Evolutionary conservation across 2,329 filamentous ascomycete genomes (phyloP).

Genomic region (Hypoxylon sp.): DNA sequence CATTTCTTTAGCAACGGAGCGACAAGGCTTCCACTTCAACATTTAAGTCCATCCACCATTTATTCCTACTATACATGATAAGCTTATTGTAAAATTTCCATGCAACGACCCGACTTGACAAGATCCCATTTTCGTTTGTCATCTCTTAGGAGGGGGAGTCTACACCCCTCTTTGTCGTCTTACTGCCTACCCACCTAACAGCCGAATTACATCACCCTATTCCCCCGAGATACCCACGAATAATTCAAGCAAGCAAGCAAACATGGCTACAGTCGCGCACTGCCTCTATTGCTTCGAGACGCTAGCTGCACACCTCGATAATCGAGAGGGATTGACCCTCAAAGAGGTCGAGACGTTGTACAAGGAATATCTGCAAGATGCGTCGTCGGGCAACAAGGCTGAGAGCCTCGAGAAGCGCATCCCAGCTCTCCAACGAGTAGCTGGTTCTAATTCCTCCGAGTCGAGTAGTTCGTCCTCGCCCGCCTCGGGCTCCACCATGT

Average conservation of each 20-base stretch:
- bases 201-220: not conserved
- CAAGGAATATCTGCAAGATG: conserved; percentile 57
- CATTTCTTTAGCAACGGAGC: not conserved
- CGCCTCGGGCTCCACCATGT: conserved; percentile 54
- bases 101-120: conserved; percentile 4
- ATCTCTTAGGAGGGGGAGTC: conserved; percentile 5
- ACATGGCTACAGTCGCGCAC: conserved; percentile 87
- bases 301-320: conserved; percentile 81
- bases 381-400: conserved; percentile 36
- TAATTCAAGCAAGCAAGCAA: conserved; percentile 21
- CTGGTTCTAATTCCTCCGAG: conserved; percentile 49
- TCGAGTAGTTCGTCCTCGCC: conserved; percentile 51
- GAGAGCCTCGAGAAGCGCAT: conserved; percentile 54
- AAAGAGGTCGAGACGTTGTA: conserved; percentile 78
- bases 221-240: conserved; percentile 9
- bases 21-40: not conserved
- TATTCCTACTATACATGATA: not conserved
- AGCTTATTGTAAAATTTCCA: conserved; percentile 6
- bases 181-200: conserved; percentile 5
- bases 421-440: conserved; percentile 50
- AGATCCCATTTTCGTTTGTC: conserved; percentile 11
- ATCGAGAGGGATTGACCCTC: conserved; percentile 77
- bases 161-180: conserved; percentile 4
- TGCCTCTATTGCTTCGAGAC: conserved; percentile 95
- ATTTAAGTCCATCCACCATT: not conserved